phyloP scores from a whole-genome alignment of 2,329 filamentous ascomycete genomes.

The Fusarium sp. region DNA sequence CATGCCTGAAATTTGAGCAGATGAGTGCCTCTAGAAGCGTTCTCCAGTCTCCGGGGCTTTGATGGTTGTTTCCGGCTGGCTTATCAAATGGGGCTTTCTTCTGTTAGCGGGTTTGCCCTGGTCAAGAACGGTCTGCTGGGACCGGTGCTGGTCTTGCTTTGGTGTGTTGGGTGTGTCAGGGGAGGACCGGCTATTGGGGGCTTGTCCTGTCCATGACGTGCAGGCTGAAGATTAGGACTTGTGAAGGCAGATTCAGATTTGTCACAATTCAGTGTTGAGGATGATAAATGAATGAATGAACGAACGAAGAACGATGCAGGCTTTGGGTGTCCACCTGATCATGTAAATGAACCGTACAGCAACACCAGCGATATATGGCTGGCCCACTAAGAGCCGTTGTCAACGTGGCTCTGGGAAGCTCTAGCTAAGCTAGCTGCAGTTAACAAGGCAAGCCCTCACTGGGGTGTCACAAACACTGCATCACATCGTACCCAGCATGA shows the following conservation, averaged over 20 bases:
- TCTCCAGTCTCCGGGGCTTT: constrained; percentile 27
- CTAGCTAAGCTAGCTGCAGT: constrained; percentile 10
- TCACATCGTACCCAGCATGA: constrained; percentile 16
- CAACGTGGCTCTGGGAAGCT: constrained; percentile 37
- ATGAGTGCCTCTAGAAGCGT: constrained; percentile 31
- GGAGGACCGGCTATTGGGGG: constrained; percentile 34
- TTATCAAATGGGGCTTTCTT: constrained; percentile 31
- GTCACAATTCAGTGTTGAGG: neutral
- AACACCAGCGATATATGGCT: constrained; percentile 1
- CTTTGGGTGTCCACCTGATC: constrained; percentile 23
- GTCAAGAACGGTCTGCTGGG: constrained; percentile 26
- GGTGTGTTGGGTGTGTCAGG: constrained; percentile 28
- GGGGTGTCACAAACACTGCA: constrained; percentile 28
- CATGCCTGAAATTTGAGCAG: constrained; percentile 30
- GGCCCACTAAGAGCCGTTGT: constrained; percentile 35
- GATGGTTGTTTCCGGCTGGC: constrained; percentile 40
- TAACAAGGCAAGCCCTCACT: constrained; percentile 24
- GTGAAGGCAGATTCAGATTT: constrained; percentile 9
- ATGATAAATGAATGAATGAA: neutral
- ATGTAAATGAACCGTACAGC: constrained; percentile 21
- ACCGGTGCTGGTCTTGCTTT: neutral
- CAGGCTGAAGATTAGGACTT: constrained; percentile 18
- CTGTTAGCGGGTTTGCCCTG: constrained; percentile 24
- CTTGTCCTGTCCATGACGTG: constrained; percentile 32
- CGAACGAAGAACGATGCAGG: neutral